Base-by-base conservation (phyloP, 129 eudicot genomes). In the Apium graveolens region DNA sequence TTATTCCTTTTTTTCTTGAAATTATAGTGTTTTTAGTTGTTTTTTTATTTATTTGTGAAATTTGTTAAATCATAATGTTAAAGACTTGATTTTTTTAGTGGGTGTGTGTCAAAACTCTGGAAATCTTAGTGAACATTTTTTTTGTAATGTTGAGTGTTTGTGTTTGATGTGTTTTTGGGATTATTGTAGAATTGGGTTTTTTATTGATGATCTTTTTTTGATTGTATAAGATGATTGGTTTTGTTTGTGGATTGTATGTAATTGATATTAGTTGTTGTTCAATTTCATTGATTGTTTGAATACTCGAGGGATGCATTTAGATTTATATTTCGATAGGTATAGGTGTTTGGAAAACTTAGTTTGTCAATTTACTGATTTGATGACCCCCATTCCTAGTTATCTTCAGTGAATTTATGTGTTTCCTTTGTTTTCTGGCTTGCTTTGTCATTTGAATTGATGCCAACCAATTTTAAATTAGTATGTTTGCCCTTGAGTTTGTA, bases 61-160 rank as follows among this genome's bases (percentile, higher is more conserved):
- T 73, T 32, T 11, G 43, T 53, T 53, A 37, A 39, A 80, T 71
- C 45, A 51, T 17, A 55, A 53, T 80, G 49, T 8, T 39, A 4
- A 26, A 60, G 68, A 10, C 68, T 46, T 72, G 42, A 26, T 39
- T 31, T 70, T 79, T 79, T 62, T 4, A 46, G 76, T 53, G 82
- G 78, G 78, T 72, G 62, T 51, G 10, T 32, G 17, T 42, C 29
- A 26, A 53, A 72, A 51, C 60, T 39, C 24, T 39, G 16, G 18
- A 49, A 29, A 11, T 68, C 35, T 66, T 13, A 68, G 81, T 32
- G 34, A 5, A 68, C 76, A 78, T 41, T 21, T 43, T n/a, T 16
- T 78, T 53, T 78, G 35, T 35, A 43, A 16, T 66, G 34, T 68
- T 7, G 21, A 42, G 80, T 77, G 38, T 35, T 20, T 18, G 70